A percentile compares a stretch with the other conserved stretches of the same genome.
Conservation (phyloP, 2,329 filamentous ascomycete species). For the Penicillium griseofulvum region DNA sequence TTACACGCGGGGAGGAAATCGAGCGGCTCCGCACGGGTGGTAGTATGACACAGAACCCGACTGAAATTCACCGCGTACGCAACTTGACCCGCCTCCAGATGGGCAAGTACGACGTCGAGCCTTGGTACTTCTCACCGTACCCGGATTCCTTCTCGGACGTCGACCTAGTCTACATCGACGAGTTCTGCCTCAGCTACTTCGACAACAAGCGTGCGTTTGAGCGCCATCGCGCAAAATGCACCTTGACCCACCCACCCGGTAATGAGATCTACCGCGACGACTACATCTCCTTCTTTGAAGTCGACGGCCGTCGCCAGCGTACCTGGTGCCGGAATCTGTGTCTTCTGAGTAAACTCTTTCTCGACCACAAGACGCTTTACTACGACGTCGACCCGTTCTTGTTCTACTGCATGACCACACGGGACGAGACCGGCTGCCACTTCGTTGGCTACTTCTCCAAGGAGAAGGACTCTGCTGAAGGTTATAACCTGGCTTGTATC, state of each 20-base stretch:
- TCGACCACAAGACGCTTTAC: conserved; percentile 98
- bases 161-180: conserved; percentile 93
- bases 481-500: conserved; percentile 98
- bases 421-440: conserved; percentile 86
- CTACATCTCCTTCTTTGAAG: conserved; percentile 92
- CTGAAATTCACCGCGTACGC: conserved; percentile 91
- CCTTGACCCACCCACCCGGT: conserved; percentile 84
- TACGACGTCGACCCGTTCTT: conserved; percentile 97
- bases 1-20: conserved; percentile 80
- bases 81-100: conserved; percentile 95
- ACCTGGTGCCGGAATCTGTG: conserved; percentile 99
- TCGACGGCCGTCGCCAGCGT: conserved; percentile 93
- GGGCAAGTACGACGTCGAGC: conserved; percentile 85
- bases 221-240: conserved; percentile 86
- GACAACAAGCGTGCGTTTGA: conserved; percentile 77
- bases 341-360: conserved; percentile 89
- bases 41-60: conserved; percentile 98
- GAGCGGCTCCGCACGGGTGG: conserved; percentile 92
- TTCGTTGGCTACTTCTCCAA: conserved; percentile 99
- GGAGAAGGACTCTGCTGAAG: conserved; percentile 94
- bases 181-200: conserved; percentile 93
- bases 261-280: conserved; percentile 96
- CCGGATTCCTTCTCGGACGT: conserved; percentile 83
- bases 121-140: conserved; percentile 99
- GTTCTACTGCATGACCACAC: conserved; percentile 96